Conservation (phyloP, 2,329 filamentous ascomycete genomes). For the Neocucurbitaria cava region DNA sequence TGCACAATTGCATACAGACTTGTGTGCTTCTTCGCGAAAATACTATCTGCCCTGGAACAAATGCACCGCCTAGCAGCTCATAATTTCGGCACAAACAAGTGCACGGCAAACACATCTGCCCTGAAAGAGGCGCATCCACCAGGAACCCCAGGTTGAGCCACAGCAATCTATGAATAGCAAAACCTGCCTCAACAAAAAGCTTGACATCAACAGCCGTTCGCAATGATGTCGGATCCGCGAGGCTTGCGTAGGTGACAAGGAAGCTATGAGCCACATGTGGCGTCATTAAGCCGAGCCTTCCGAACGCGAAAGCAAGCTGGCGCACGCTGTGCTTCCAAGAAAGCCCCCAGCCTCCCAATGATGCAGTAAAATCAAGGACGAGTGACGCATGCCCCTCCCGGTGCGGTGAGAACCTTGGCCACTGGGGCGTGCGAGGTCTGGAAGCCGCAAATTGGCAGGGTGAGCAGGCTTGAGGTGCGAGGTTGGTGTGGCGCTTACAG, state of each 20-base stretch:
- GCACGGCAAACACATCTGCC: no score
- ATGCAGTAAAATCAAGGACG: neutral
- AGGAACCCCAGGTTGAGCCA: constrained; percentile 1
- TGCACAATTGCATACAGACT: no score
- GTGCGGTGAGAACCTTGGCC: constrained; percentile 5
- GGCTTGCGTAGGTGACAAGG: constrained; percentile 13
- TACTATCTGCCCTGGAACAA: no score
- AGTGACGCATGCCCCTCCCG: constrained; percentile 16
- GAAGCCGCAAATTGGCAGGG: neutral
- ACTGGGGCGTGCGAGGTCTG: constrained; percentile 12
- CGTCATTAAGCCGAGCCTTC: constrained; percentile 10
- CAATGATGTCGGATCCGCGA: constrained; percentile 16
- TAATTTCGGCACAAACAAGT: no score
- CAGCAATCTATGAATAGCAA: constrained; percentile 5
- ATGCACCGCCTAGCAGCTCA: no score
- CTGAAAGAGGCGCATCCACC: no score
- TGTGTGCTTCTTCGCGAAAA: no score
- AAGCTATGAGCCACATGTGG: constrained; percentile 8
- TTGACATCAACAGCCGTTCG: constrained; percentile 7
- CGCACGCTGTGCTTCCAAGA: neutral
- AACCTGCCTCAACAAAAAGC: constrained; percentile 8
- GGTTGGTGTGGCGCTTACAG: constrained; percentile 18
- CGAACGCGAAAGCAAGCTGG: constrained; percentile 4
- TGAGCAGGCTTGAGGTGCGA: constrained; percentile 2
- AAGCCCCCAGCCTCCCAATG: neutral